Percentiles rank a stretch among this genome's conserved stretches.
Conservation (phyloP, 176 grass and related monocot species). For the Carex cristatella region DNA sequence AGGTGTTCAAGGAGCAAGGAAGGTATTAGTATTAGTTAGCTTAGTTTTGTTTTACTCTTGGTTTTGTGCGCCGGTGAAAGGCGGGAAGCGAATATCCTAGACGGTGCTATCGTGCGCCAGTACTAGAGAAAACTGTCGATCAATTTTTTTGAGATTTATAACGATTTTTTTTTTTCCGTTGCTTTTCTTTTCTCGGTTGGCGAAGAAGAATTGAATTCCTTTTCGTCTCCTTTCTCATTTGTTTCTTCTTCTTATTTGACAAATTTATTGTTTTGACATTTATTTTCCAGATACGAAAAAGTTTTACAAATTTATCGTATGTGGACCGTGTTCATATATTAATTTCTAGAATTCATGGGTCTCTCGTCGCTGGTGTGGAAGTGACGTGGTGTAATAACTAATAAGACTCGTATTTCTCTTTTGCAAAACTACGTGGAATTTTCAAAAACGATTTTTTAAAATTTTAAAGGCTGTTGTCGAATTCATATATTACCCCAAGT, state of each 20-base stretch:
- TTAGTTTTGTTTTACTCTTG: conserved; percentile 3
- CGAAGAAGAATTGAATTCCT: not conserved
- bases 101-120: not conserved
- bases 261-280: not conserved
- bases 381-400: not conserved
- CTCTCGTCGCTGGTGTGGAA: not conserved
- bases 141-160: not conserved
- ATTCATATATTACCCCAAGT: too few species aligned
- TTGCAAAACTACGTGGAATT: not conserved
- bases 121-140: not conserved
- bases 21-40: not conserved
- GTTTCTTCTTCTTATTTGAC: not conserved
- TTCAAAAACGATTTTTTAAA: not conserved
- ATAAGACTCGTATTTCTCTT: not conserved
- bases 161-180: not conserved
- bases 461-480: too few species aligned
- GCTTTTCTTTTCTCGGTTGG: not conserved
- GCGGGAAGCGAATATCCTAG: not conserved
- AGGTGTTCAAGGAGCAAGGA: conserved; percentile 49
- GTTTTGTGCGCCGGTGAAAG: not conserved
- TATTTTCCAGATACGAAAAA: not conserved
- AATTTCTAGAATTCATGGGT: not conserved
- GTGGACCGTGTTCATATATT: not conserved
- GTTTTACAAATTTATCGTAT: not conserved
- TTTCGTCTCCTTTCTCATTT: not conserved